Evolutionary conservation across 306 rosid genomes (phyloP).

Genomic region (Cicer cuneatum): DNA sequence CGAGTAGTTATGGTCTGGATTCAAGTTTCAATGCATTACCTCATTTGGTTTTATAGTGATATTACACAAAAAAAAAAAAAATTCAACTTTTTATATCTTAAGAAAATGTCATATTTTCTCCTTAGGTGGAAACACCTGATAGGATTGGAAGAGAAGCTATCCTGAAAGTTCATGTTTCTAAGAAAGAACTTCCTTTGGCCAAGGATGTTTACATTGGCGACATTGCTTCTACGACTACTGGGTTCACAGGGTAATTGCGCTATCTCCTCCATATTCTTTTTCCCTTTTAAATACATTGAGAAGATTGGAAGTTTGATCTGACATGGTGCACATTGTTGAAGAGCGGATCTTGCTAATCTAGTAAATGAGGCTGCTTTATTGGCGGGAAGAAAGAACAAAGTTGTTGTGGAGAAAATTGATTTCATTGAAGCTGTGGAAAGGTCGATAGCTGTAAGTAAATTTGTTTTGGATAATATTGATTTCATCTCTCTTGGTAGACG

Average conservation of each 20-base stretch:
- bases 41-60: conserved; percentile 31
- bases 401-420: conserved; percentile 86
- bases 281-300: conserved; percentile 34
- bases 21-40: conserved; percentile 29
- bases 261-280: conserved; percentile 29
- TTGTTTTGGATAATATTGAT: conserved; percentile 75
- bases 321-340: conserved; percentile 48
- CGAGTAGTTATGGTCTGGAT: conserved; percentile 91
- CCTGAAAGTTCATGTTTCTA: conserved; percentile 80
- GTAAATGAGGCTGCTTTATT: conserved; percentile 96
- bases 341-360: conserved; percentile 96
- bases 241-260: conserved; percentile 83
- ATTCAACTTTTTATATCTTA: conserved; percentile 5
- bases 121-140: conserved; percentile 94
- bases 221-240: conserved; percentile 95
- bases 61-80: conserved; percentile 10
- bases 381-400: conserved; percentile 87
- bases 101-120: conserved; percentile 15
- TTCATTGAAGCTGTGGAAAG: conserved; percentile 95
- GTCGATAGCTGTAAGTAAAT: conserved; percentile 84
- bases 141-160: conserved; percentile 89
- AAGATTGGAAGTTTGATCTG: conserved; percentile 25
- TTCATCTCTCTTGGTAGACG: conserved; percentile 50
- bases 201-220: conserved; percentile 67
- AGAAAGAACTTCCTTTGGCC: conserved; percentile 91